Percentiles rank a stretch among this genome's conserved stretches.
These are phyloP conservation scores for Boehmeria nivea DNA, from an alignment of 306 rosid species.

Conservation along the genomic window DNA sequence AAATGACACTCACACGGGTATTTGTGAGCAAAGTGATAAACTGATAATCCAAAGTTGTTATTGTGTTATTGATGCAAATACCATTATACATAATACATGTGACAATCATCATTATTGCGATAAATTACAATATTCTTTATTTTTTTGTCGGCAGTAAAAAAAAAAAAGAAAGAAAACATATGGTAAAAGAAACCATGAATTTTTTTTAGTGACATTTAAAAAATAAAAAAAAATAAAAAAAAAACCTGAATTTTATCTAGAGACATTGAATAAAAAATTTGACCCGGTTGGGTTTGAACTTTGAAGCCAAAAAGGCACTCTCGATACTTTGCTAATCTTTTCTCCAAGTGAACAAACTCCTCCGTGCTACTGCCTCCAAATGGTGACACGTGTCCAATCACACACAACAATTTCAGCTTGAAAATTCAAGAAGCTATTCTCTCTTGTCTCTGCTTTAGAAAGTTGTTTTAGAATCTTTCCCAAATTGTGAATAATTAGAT, in stretches of 20 bases:
- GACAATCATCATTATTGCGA: not conserved
- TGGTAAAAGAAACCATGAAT: too few relatives aligned
- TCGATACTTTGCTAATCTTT: too few relatives aligned
- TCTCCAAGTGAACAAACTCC: not conserved
- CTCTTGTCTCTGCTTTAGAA: not conserved
- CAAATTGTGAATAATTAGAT: not conserved
- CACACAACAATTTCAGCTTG: too few relatives aligned
- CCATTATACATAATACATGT: too few relatives aligned
- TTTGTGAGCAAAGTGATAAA: too few relatives aligned
- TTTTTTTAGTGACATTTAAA: not conserved
- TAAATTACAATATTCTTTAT: not conserved
- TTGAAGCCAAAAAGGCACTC: constrained; percentile 10
- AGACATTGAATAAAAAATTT: not conserved
- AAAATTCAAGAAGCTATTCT: too few relatives aligned
- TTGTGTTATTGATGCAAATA: too few relatives aligned
- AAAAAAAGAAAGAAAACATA: not conserved
- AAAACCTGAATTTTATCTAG: too few relatives aligned
- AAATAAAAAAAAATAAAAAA: too few relatives aligned
- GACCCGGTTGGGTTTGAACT: not conserved
- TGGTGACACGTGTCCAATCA: constrained; percentile 9
- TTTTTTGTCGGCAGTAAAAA: not conserved
- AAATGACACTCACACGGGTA: too few relatives aligned
- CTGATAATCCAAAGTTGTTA: too few relatives aligned
- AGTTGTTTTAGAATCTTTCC: not conserved
- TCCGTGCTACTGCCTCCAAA: constrained; percentile 4